Evolutionary conservation across 768 basidiomycete species (phyloP).

Genomic region (Russula emetica): DNA sequence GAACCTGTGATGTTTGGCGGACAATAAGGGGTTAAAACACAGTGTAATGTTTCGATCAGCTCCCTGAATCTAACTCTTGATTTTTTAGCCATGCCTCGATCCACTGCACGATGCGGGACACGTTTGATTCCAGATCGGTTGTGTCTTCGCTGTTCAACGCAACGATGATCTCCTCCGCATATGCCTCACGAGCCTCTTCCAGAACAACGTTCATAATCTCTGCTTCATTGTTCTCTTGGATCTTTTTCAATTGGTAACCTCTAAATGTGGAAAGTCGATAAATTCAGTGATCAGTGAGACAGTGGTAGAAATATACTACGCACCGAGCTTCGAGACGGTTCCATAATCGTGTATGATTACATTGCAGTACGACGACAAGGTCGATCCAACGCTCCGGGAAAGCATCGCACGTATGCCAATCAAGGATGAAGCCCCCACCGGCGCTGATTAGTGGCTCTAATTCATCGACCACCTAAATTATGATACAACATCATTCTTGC

Average conservation of each 20-base stretch:
- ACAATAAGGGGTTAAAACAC: neutral
- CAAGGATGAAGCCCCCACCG: constrained; percentile 75
- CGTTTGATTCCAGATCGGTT: constrained; percentile 81
- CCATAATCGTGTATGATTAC: constrained; percentile 85
- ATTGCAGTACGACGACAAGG: constrained; percentile 87
- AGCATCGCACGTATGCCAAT: constrained; percentile 91
- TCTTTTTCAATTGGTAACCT: constrained; percentile 84
- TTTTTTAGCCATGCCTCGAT: constrained; percentile 64
- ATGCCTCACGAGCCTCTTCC: constrained; percentile 84
- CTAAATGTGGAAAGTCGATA: too few species aligned
- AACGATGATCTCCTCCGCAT: constrained; percentile 80
- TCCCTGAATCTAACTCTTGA: constrained; percentile 19
- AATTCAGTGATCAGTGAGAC: neutral
- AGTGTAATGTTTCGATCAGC: constrained; percentile 20
- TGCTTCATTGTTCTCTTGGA: constrained; percentile 97
- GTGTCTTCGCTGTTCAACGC: constrained; percentile 73
- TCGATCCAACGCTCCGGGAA: constrained; percentile 98
- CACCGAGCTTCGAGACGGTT: constrained; percentile 87
- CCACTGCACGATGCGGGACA: constrained; percentile 87
- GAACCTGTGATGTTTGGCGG: too few species aligned
- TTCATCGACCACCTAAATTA: constrained; percentile 74
- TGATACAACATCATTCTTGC: neutral
- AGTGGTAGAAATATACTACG: constrained; percentile 27
- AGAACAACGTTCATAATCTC: constrained; percentile 95
- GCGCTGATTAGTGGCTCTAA: constrained; percentile 64